Evolutionary conservation across 2,329 filamentous ascomycete genomes (phyloP), one percentile per base, ranked within the genome.

Genomic region (Sporothrix curviconia): DNA sequence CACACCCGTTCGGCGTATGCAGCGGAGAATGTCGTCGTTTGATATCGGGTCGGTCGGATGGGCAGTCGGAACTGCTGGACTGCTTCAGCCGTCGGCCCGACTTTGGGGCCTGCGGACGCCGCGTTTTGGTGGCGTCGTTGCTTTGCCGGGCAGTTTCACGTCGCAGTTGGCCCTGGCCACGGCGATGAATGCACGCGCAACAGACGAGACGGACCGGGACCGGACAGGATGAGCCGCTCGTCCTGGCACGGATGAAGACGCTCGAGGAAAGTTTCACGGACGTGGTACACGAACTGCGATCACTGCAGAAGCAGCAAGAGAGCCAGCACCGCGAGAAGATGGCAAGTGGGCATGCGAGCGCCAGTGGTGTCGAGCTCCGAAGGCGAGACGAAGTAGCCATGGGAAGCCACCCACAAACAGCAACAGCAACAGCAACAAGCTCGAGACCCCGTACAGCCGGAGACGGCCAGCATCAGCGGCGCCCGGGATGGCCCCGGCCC

Each of bases 231-330:
- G 80, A 85, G 86, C 64, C 82, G 57, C 79, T 96, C 46, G 87
- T 96, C 71, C 76, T 96, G 46, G 90, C 90, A 8, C 79, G 90
- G 34, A 96, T 96, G 90, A 94, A 94, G 69, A 92, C 87, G 7
- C 78, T 97, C 2, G 92, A 97, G 69, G 90, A 95, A 71, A 87
- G 91, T 14, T 92, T 97, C 69, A 81, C 87, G 2, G 90, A 96
- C 59, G 86, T 95, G n/a, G 82, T 91, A 57, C 84, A 83, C 61
- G 90, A 94, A 70, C 86, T 95, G 69, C 84, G 88, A 61, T 82
- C 84, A 61, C 73, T 82, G 68, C 82, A 76, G 71, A 71, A 69
- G 61, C 72, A 62, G 53, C 59, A 61, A 50, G 52, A 59, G 34
- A 19, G 53, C 7, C 56, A 58, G 47, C 46, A 51, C 24, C 52